These are phyloP conservation scores for Inga oerstediana DNA, from an alignment of 306 rosid species.

Conservation along the genomic window DNA sequence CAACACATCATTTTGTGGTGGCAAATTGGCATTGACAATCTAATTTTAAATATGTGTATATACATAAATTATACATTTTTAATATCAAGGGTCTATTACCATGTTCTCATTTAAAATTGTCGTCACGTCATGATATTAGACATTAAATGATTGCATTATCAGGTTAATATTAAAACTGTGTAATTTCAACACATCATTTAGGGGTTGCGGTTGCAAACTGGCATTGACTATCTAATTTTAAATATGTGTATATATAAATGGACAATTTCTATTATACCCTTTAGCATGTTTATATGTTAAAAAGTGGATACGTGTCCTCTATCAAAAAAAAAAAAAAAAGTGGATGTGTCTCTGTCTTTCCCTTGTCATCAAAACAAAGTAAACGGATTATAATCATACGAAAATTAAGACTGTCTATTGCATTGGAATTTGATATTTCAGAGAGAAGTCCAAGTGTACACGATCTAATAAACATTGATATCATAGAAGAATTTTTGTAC, in stretches of 20 bases:
- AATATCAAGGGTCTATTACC: no score
- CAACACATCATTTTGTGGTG: neutral
- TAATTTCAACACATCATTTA: neutral
- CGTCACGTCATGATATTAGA: neutral
- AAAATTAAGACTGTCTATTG: neutral
- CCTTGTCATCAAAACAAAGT: neutral
- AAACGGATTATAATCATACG: neutral
- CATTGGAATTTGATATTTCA: neutral
- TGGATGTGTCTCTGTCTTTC: neutral
- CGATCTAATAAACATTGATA: neutral
- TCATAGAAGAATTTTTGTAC: neutral
- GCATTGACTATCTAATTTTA: neutral
- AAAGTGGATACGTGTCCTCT: neutral
- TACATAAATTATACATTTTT: no score
- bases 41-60: neutral
- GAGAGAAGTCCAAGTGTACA: neutral
- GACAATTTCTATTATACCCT: neutral
- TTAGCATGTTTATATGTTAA: no score
- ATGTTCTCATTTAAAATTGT: neutral
- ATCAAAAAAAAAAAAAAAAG: neutral
- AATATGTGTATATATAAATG: neutral
- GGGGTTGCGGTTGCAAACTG: neutral
- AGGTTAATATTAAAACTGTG: no score
- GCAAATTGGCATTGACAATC: neutral
- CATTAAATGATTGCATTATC: neutral